Evolutionary conservation across 2,329 filamentous ascomycete species (phyloP).

Genomic region (Fulvia fulva): DNA sequence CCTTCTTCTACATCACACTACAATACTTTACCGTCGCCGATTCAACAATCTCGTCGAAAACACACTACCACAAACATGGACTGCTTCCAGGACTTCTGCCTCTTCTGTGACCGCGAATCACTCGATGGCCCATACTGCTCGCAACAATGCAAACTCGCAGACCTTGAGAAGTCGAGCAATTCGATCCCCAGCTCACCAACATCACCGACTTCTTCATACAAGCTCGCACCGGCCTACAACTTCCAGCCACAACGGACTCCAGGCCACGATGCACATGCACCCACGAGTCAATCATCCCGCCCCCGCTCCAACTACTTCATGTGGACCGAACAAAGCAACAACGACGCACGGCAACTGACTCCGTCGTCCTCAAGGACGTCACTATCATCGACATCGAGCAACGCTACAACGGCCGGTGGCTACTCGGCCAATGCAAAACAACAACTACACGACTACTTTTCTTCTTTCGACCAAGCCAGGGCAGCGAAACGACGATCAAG

Average conservation of each 20-base stretch:
- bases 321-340: constrained; percentile 9
- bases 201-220: constrained; percentile 22
- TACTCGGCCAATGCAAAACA: constrained; percentile 73
- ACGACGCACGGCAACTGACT: constrained; percentile 40
- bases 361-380: constrained; percentile 78
- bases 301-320: constrained; percentile 24
- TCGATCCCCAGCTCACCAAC: constrained; percentile 45
- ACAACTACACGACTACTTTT: constrained; percentile 81
- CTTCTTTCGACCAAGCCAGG: constrained; percentile 81
- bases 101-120: constrained; percentile 88
- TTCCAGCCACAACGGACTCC: constrained; percentile 38
- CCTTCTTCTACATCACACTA: background rate
- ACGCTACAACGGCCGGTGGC: constrained; percentile 34
- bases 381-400: constrained; percentile 60
- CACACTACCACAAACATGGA: constrained; percentile 37
- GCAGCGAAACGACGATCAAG: constrained; percentile 47
- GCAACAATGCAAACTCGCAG: constrained; percentile 82
- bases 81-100: constrained; percentile 91
- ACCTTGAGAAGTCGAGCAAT: constrained; percentile 67
- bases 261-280: constrained; percentile 11
- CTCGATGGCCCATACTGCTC: constrained; percentile 84
- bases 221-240: constrained; percentile 38
- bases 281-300: constrained; percentile 11
- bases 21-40: constrained; percentile 1
- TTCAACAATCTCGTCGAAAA: background rate